A percentile compares a stretch with the other conserved stretches of the same genome.
Evolutionary conservation across 2,329 filamentous ascomycete species (phyloP).

Genomic region (Tolypocladium inflatum): DNA sequence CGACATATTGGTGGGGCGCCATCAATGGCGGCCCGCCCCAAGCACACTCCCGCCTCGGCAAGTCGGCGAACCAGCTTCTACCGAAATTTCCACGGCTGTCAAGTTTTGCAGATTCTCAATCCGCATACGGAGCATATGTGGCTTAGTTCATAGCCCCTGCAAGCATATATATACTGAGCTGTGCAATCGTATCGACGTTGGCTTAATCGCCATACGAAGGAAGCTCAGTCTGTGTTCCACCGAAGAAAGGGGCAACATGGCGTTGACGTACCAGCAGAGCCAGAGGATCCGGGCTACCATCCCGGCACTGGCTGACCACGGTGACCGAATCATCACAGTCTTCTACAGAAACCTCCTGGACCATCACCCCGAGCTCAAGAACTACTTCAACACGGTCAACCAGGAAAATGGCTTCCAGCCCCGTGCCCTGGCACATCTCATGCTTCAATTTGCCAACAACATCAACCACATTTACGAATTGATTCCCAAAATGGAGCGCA

Average conservation of each 20-base stretch:
- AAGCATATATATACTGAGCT: background rate
- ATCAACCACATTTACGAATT: slow-evolving; percentile 54
- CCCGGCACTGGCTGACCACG: slow-evolving; percentile 58
- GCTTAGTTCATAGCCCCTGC: background rate
- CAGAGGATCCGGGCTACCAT: slow-evolving; percentile 61
- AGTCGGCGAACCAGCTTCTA: background rate
- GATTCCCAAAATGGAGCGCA: slow-evolving; percentile 42
- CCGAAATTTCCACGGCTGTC: background rate
- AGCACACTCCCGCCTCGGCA: background rate
- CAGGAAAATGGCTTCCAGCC: slow-evolving; percentile 25
- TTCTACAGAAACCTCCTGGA: slow-evolving; percentile 64
- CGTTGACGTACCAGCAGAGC: slow-evolving; percentile 45
- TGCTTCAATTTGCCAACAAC: slow-evolving; percentile 63
- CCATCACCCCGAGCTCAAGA: slow-evolving; percentile 56
- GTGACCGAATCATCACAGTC: slow-evolving; percentile 56
- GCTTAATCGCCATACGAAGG: background rate
- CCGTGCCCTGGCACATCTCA: slow-evolving; percentile 26
- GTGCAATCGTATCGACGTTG: background rate
- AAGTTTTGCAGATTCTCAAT: background rate
- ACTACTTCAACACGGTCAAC: slow-evolving; percentile 53
- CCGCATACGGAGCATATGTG: background rate
- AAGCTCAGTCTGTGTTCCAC: background rate
- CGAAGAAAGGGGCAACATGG: slow-evolving; percentile 14
- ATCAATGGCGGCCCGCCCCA: background rate
- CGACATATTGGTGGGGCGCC: background rate